phyloP scores from a whole-genome alignment of 192 early-diverging fungal genomes.

The Oehlia diaphana region DNA sequence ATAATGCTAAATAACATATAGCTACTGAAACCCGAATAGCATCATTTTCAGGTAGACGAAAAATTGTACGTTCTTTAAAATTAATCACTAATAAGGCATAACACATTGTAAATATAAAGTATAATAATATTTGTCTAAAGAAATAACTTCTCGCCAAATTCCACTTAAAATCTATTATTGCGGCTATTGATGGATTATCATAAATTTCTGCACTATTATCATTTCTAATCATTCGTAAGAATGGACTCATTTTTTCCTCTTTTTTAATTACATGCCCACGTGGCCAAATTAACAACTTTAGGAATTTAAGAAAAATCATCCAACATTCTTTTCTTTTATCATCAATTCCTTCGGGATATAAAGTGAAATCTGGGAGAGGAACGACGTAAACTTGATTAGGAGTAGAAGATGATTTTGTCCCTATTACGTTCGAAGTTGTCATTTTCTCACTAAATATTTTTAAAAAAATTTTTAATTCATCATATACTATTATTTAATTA shows the following conservation, averaged over 20 bases:
- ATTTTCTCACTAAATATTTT: too few species aligned
- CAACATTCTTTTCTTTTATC: not conserved
- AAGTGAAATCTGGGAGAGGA: constrained; percentile 10
- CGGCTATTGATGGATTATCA: constrained; percentile 11
- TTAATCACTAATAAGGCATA: not conserved
- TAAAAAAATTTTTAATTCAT: too few species aligned
- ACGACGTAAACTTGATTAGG: not conserved
- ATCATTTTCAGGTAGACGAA: too few species aligned
- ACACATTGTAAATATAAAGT: not conserved
- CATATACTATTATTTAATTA: too few species aligned
- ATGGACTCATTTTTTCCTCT: not conserved
- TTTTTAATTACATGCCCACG: not conserved
- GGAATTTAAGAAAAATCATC: not conserved
- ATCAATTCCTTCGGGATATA: constrained; percentile 3
- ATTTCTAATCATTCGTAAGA: not conserved
- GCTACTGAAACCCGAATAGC: too few species aligned
- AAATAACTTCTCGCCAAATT: not conserved
- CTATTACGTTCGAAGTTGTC: too few species aligned
- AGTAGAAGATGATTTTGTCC: too few species aligned
- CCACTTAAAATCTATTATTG: constrained; percentile 20
- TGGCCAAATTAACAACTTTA: constrained; percentile 5
- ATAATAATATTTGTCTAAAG: not conserved
- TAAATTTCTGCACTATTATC: not conserved
- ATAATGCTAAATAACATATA: too few species aligned
- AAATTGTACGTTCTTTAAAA: too few species aligned